Conservation (phyloP, 768 basidiomycete species). For the Phylloporus arenicola region DNA sequence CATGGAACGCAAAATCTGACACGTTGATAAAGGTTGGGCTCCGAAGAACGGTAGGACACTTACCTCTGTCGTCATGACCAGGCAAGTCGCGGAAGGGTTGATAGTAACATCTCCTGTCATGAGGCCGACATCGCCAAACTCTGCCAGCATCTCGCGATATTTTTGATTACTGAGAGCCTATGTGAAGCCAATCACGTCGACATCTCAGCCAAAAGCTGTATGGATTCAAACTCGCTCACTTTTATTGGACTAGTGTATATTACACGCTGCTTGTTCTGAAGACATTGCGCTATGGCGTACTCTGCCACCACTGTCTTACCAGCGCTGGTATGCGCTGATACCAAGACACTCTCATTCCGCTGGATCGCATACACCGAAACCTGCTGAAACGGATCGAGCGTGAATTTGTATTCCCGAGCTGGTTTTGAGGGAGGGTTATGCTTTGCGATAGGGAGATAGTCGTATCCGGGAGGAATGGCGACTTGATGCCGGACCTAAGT, state of each 20-base stretch:
- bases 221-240: slow-evolving; percentile 46
- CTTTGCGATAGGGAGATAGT: slow-evolving; percentile 83
- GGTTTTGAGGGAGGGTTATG: slow-evolving; percentile 91
- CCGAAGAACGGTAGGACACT: background rate
- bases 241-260: slow-evolving; percentile 99
- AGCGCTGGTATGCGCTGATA: slow-evolving; percentile 97
- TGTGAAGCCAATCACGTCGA: slow-evolving; percentile 15
- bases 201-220: slow-evolving; percentile 9
- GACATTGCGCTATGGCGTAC: slow-evolving; percentile 96
- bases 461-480: slow-evolving; percentile 87
- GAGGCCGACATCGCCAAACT: slow-evolving; percentile 96
- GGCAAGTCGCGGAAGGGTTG: slow-evolving; percentile 92
- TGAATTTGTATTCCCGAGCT: slow-evolving; percentile 91
- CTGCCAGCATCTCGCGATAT: slow-evolving; percentile 94
- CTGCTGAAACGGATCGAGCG: slow-evolving; percentile 93
- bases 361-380: slow-evolving; percentile 95
- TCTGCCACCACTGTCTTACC: slow-evolving; percentile 99
- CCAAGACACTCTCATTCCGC: slow-evolving; percentile 93
- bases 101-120: slow-evolving; percentile 99
- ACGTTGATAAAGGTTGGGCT: background rate
- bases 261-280: slow-evolving; percentile 90
- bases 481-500: slow-evolving; percentile 90
- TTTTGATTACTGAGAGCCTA: slow-evolving; percentile 99
- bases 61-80: slow-evolving; percentile 99
- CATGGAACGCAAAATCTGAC: slow-evolving; percentile 95